Base-by-base conservation (phyloP, 805 yeast genomes). In the Peterozyma xylosa region DNA sequence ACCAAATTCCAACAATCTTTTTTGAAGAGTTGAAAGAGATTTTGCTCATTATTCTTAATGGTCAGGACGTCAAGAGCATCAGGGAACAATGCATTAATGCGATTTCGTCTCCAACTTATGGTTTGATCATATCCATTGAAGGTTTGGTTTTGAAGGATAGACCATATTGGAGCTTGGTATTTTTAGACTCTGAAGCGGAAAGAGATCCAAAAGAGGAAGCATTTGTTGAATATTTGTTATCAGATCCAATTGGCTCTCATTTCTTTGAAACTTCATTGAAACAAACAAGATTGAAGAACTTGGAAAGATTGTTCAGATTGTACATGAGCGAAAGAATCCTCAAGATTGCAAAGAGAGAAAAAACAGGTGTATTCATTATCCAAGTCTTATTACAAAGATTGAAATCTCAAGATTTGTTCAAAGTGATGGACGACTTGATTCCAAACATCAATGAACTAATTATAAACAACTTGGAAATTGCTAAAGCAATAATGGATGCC, bases 181-280 rank as follows among this genome's bases (percentile, higher is more conserved):
- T 88, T 64, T 59, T 62, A 37, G 62, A 64, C 36, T 75, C 72
- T 10, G 65, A 67, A 11, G 75, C 68, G 2, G 79, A 71, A 21
- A 70, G 62, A 41, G 80, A 82, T 49, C 42, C 75, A 1, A 73
- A 76, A 46, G 93, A 86, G 53, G 90, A 76, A 49, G 78, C 93
- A 0, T 89, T 85, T 59, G 81, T 90, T 30, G 96, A 89, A 58
- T 85, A 84, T 54, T 68, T 90, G 43, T 64, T 91, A 33, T 78
- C 93, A 9, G 96, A 89, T 56, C 70, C 95, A 1, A 87, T 90
- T n/a, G 99, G 98, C 0, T 84, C 95, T 1, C 97, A 89, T 63
- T 91, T 93, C 67, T 68, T 91, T 27, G 88, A 93, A 60, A 73
- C 81, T 15, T 74, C 80, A 10, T 68, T 90, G 42, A 76, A 73